Evolutionary conservation across 345 rosid species (phyloP).

Genomic region (Citrus reticulata): DNA sequence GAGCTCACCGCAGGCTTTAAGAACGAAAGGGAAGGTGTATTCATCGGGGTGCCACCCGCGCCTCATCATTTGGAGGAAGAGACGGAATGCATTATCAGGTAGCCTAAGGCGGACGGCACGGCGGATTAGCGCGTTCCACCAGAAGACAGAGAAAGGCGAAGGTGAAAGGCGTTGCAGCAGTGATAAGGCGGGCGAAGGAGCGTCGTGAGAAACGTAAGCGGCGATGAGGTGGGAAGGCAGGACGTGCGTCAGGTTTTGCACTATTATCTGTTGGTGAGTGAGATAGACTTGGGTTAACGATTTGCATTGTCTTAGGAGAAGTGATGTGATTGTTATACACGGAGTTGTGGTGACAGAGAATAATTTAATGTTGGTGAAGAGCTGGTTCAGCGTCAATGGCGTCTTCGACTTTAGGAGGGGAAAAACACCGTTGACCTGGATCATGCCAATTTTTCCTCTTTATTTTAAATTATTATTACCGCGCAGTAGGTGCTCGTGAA

Average conservation of each 20-base stretch:
- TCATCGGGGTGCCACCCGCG: slow-evolving; percentile 69
- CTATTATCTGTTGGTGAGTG: slow-evolving; percentile 60
- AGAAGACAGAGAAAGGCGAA: slow-evolving; percentile 47
- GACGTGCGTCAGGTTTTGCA: slow-evolving; percentile 38
- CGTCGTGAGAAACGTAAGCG: slow-evolving; percentile 55
- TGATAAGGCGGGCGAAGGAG: slow-evolving; percentile 42
- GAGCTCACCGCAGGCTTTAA: slow-evolving; percentile 74
- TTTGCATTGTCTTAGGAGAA: slow-evolving; percentile 57
- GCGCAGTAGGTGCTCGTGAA: too few species aligned
- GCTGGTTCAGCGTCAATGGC: neutral
- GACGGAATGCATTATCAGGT: slow-evolving; percentile 28
- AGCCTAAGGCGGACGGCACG: slow-evolving; percentile 34
- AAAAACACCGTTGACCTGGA: too few species aligned
- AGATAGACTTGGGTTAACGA: slow-evolving; percentile 47
- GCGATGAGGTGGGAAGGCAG: slow-evolving; percentile 53
- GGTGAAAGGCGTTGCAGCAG: slow-evolving; percentile 51
- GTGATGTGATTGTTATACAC: slow-evolving; percentile 25
- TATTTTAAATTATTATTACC: too few species aligned
- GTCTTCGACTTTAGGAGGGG: too few species aligned
- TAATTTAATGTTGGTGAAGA: neutral
- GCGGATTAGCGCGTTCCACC: slow-evolving; percentile 75
- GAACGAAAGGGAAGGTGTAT: slow-evolving; percentile 69
- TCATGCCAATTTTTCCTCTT: too few species aligned
- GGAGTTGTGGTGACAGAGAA: slow-evolving; percentile 11
- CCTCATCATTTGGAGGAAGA: slow-evolving; percentile 43